Evolutionary conservation across 2,329 filamentous ascomycete genomes (phyloP).

Genomic region (Colletotrichum sp.): DNA sequence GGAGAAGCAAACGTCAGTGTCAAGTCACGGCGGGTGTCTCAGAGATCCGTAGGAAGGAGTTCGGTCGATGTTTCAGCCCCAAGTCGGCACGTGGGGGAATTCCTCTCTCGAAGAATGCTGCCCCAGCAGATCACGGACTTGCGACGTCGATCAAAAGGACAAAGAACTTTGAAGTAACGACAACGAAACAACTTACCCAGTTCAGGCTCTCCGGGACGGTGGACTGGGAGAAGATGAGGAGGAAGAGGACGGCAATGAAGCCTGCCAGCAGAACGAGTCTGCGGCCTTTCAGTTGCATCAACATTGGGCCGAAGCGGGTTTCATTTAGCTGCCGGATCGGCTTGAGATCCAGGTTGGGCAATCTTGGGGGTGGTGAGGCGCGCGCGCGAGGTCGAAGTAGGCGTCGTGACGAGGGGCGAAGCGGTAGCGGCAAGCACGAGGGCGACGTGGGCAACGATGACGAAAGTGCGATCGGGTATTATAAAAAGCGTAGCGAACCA

Average conservation of each 20-base stretch:
- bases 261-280: conserved; percentile 14
- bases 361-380: background rate
- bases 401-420: background rate
- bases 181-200: conserved; percentile 17
- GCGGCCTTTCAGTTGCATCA: conserved; percentile 21
- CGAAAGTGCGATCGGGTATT: conserved; percentile 2
- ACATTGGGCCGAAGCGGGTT: conserved; percentile 12
- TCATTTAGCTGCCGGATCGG: conserved; percentile 17
- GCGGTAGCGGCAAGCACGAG: background rate
- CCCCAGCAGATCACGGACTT: background rate
- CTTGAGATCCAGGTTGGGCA: conserved; percentile 13
- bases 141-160: background rate
- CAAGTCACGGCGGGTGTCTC: conserved; percentile 3
- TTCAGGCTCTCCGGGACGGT: conserved; percentile 13
- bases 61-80: conserved; percentile 14
- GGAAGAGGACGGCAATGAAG: background rate
- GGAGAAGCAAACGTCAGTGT: conserved; percentile 10
- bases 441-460: background rate
- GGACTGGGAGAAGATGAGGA: conserved; percentile 19
- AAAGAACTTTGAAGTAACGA: background rate
- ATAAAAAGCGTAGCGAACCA: conserved; percentile 7
- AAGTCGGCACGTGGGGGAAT: conserved; percentile 6
- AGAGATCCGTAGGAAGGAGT: background rate
- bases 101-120: background rate
- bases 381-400: background rate